phyloP scores from a whole-genome alignment of 2,329 filamentous ascomycete species.

The Penicillium sp. region DNA sequence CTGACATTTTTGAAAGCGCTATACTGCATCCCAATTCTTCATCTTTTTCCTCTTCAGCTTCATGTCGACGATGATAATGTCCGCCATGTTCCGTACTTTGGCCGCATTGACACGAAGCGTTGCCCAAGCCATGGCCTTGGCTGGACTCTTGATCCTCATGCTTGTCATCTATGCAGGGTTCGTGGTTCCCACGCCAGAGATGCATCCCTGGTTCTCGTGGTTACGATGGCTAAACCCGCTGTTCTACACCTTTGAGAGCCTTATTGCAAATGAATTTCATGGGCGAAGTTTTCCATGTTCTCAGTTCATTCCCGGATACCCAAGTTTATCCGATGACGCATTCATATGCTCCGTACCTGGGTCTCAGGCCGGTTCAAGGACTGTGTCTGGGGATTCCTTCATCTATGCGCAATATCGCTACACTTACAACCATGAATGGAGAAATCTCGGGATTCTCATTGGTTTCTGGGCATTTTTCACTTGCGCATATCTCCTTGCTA shows the following conservation, averaged over 20 bases:
- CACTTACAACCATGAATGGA: slow-evolving; percentile 58
- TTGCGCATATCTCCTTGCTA: slow-evolving; percentile 59
- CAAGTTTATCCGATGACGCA: slow-evolving; percentile 43
- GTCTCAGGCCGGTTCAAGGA: slow-evolving; percentile 52
- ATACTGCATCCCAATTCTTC: slow-evolving; percentile 53
- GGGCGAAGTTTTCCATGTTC: slow-evolving; percentile 58
- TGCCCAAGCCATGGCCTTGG: slow-evolving; percentile 61
- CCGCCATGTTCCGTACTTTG: slow-evolving; percentile 59
- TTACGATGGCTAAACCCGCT: slow-evolving; percentile 65
- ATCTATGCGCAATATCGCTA: slow-evolving; percentile 58
- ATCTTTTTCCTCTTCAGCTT: slow-evolving; percentile 63
- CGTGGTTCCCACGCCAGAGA: slow-evolving; percentile 57
- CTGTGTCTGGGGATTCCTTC: slow-evolving; percentile 62
- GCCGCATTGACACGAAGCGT: slow-evolving; percentile 60
- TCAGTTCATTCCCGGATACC: slow-evolving; percentile 45
- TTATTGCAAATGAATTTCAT: slow-evolving; percentile 59
- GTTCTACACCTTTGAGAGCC: slow-evolving; percentile 63
- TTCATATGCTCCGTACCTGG: slow-evolving; percentile 57
- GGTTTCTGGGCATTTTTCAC: slow-evolving; percentile 65
- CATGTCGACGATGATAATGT: slow-evolving; percentile 57
- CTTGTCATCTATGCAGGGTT: slow-evolving; percentile 69
- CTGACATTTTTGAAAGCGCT: slow-evolving; percentile 4
- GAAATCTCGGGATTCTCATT: slow-evolving; percentile 67
- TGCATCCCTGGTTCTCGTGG: slow-evolving; percentile 65
- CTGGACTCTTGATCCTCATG: slow-evolving; percentile 52